Percentiles rank a stretch among this genome's conserved stretches.
Conservation (phyloP, 306 rosid genomes). For the Citrullus colocynthis region DNA sequence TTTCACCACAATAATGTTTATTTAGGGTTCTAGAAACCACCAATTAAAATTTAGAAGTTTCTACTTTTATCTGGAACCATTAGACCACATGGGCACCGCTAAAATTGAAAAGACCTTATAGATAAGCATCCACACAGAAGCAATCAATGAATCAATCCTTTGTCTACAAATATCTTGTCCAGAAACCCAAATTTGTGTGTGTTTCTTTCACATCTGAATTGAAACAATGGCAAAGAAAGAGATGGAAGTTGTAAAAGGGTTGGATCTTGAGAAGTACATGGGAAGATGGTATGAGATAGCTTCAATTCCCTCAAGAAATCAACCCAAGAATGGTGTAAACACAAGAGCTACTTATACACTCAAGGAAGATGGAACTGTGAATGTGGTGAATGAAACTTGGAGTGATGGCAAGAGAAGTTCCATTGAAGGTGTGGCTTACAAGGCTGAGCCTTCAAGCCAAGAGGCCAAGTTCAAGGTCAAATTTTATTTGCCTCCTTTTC, state of each 20-base stretch:
- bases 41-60: background rate
- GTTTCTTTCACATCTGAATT: too few species aligned
- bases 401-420: slow-evolving; percentile 31
- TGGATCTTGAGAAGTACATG: slow-evolving; percentile 62
- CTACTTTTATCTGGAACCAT: background rate
- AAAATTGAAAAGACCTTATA: background rate
- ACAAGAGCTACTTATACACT: slow-evolving; percentile 82
- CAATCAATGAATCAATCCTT: background rate
- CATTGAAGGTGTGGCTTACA: slow-evolving; percentile 68
- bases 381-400: slow-evolving; percentile 88
- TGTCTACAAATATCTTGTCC: background rate
- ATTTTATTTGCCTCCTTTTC: slow-evolving; percentile 68
- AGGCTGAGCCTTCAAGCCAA: slow-evolving; percentile 53
- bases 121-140: background rate
- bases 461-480: slow-evolving; percentile 87
- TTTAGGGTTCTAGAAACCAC: background rate
- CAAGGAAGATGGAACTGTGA: slow-evolving; percentile 45
- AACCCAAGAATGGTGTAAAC: slow-evolving; percentile 51
- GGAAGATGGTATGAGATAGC: slow-evolving; percentile 97
- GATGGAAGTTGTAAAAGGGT: slow-evolving; percentile 53
- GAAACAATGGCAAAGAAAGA: slow-evolving; percentile 36
- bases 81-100: background rate
- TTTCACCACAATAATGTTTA: background rate
- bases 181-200: background rate
- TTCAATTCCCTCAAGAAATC: slow-evolving; percentile 57